These are phyloP conservation scores for Glycine tomentella DNA, from an alignment of 306 rosid genomes.

Conservation along the genomic window DNA sequence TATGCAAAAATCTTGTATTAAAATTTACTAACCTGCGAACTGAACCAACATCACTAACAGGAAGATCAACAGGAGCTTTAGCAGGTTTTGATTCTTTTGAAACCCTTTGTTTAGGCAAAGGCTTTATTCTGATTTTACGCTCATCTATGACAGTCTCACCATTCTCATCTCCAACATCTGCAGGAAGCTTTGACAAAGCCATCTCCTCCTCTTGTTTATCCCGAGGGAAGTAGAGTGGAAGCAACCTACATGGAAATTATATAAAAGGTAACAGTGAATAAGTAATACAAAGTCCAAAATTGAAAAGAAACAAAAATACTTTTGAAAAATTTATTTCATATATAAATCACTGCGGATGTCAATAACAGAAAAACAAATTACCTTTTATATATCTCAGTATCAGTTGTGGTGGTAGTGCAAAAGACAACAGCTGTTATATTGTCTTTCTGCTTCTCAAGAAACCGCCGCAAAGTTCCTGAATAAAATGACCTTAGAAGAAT, in stretches of 20 bases:
- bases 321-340: conserved; percentile 31
- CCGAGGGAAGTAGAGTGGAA: conserved; percentile 97
- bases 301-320: conserved; percentile 27
- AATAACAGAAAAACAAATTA: conserved; percentile 40
- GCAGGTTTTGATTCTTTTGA: conserved; percentile 53
- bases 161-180: conserved; percentile 99
- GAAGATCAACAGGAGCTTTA: conserved; percentile 68
- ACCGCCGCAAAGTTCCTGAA: conserved; percentile 92
- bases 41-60: conserved; percentile 77
- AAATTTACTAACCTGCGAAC: conserved; percentile 69
- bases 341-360: conserved; percentile 35
- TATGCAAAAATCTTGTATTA: neutral
- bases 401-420: conserved; percentile 80
- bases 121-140: conserved; percentile 95
- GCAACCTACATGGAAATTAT: conserved; percentile 66
- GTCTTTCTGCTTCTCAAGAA: conserved; percentile 94
- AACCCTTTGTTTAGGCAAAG: conserved; percentile 76
- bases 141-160: conserved; percentile 95
- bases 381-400: conserved; percentile 98
- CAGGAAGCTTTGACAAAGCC: conserved; percentile 89
- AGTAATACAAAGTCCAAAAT: conserved; percentile 31
- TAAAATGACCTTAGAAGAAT: conserved; percentile 41
- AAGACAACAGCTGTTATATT: conserved; percentile 86
- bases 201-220: conserved; percentile 95
- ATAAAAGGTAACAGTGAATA: conserved; percentile 34